Evolutionary conservation across 768 basidiomycete species (phyloP).

Genomic region (Boletales sp.): DNA sequence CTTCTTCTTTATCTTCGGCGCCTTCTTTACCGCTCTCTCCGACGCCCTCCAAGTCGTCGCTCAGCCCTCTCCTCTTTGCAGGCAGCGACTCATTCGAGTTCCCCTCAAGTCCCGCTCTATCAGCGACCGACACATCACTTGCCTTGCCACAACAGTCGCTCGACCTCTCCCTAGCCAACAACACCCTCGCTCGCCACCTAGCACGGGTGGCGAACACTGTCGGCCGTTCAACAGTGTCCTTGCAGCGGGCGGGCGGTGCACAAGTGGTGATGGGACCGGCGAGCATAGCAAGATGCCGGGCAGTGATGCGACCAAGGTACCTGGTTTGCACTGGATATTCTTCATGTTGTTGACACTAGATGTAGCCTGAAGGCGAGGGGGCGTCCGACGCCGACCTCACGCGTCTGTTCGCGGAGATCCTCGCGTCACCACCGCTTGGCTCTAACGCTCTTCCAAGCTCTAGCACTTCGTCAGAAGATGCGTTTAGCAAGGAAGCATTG

Average conservation of each 20-base stretch:
- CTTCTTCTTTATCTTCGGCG: slow-evolving; percentile 30
- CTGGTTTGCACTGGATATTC: slow-evolving; percentile 18
- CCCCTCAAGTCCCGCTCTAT: slow-evolving; percentile 36
- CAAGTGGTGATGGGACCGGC: slow-evolving; percentile 26
- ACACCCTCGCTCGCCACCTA: slow-evolving; percentile 90
- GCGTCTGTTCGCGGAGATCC: slow-evolving; percentile 34
- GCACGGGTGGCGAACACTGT: slow-evolving; percentile 92
- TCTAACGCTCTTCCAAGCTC: slow-evolving; percentile 29
- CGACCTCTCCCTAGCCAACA: slow-evolving; percentile 32
- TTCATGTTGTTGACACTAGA: slow-evolving; percentile 18
- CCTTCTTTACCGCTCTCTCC: slow-evolving; percentile 40
- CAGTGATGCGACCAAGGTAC: slow-evolving; percentile 34
- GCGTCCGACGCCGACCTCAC: slow-evolving; percentile 37
- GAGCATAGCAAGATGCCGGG: slow-evolving; percentile 16
- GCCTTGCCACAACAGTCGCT: slow-evolving; percentile 21
- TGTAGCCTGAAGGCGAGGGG: slow-evolving; percentile 48
- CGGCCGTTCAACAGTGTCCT: slow-evolving; percentile 61
- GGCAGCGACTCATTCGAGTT: slow-evolving; percentile 28
- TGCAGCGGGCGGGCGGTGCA: slow-evolving; percentile 83
- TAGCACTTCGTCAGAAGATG: slow-evolving; percentile 33
- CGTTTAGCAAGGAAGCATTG: slow-evolving; percentile 23
- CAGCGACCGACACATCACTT: slow-evolving; percentile 31
- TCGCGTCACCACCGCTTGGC: slow-evolving; percentile 32
- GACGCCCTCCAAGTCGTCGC: slow-evolving; percentile 39
- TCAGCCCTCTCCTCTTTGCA: slow-evolving; percentile 28